A percentile compares a stretch with the other conserved stretches of the same genome.
Conservation (phyloP, 106 monocot genomes). For the Apostasia shenzhenica region DNA sequence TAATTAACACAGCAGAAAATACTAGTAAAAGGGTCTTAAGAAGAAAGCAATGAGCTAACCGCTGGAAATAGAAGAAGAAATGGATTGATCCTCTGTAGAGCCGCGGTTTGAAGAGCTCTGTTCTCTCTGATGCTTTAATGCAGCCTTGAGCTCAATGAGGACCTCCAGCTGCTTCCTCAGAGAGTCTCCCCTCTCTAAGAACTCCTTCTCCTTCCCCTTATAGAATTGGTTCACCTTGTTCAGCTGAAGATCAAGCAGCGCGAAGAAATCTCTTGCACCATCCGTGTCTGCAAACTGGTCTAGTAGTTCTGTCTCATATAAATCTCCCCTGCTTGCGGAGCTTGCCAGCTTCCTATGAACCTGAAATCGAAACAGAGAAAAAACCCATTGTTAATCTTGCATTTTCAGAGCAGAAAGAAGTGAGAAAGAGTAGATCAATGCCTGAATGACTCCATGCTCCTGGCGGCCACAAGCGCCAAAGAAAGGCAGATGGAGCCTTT, state of each 20-base stretch:
- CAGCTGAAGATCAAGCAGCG: conserved; percentile 66
- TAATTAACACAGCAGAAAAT: too few species aligned
- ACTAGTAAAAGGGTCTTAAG: too few species aligned
- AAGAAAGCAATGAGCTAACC: conserved; percentile 23
- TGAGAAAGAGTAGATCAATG: conserved; percentile 12
- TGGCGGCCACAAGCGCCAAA: conserved; percentile 27
- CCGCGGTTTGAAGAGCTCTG: conserved; percentile 15
- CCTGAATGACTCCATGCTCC: conserved; percentile 71
- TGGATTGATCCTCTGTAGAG: conserved; percentile 52
- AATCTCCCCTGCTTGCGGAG: conserved; percentile 66
- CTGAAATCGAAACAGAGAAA: conserved; percentile 21
- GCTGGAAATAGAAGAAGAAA: conserved; percentile 48
- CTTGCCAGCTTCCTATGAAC: conserved; percentile 79
- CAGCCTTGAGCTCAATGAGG: conserved; percentile 61
- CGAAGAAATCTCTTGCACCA: conserved; percentile 72
- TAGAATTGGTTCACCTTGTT: conserved; percentile 99
- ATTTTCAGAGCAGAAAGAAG: background rate
- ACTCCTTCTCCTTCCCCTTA: conserved; percentile 83
- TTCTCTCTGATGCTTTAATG: conserved; percentile 35
- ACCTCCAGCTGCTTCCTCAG: conserved; percentile 89
- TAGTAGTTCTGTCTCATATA: conserved; percentile 86
- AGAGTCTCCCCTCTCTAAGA: conserved; percentile 72
- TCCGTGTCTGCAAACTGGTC: conserved; percentile 61
- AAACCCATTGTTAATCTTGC: background rate
- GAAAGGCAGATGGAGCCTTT: conserved; percentile 35